phyloP scores from a whole-genome alignment of 805 yeast species.

The Monosporozyma unispora region DNA sequence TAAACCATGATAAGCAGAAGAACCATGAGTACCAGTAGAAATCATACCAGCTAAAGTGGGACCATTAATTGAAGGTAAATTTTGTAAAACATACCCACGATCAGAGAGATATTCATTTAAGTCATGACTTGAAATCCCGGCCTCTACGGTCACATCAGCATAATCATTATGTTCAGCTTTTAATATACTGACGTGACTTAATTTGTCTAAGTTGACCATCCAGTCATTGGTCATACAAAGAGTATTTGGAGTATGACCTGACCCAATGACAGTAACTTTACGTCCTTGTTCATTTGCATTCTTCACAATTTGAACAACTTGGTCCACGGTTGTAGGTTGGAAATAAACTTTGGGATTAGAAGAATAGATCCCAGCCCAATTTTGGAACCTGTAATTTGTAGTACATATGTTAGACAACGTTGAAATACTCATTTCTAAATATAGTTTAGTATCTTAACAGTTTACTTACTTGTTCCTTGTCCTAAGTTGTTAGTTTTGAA shows the following conservation, averaged over 20 bases:
- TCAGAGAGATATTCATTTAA: slow-evolving; percentile 57
- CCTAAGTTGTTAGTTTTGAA: neutral
- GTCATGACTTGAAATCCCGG: slow-evolving; percentile 75
- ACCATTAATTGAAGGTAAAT: slow-evolving; percentile 86
- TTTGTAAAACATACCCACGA: slow-evolving; percentile 73
- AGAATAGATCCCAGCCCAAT: slow-evolving; percentile 85
- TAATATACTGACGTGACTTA: slow-evolving; percentile 40
- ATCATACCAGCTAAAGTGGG: slow-evolving; percentile 94
- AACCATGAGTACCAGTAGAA: slow-evolving; percentile 95
- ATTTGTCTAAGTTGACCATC: slow-evolving; percentile 77
- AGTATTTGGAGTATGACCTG: slow-evolving; percentile 93
- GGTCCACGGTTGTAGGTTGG: slow-evolving; percentile 67
- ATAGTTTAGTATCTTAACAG: neutral
- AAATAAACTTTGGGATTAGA: slow-evolving; percentile 70
- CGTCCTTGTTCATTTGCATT: slow-evolving; percentile 51
- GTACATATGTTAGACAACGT: neutral
- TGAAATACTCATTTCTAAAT: slow-evolving; percentile 1
- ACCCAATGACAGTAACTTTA: slow-evolving; percentile 77
- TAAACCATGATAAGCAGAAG: slow-evolving; percentile 86
- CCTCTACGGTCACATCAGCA: slow-evolving; percentile 90
- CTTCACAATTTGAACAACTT: slow-evolving; percentile 56
- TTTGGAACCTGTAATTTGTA: slow-evolving; percentile 32
- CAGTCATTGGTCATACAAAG: slow-evolving; percentile 82
- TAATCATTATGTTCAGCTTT: slow-evolving; percentile 30
- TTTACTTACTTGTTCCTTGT: neutral